Evolutionary conservation across 2,329 filamentous ascomycete genomes (phyloP), one percentile per base, ranked within the genome.

Genomic region (Claviceps sp.): DNA sequence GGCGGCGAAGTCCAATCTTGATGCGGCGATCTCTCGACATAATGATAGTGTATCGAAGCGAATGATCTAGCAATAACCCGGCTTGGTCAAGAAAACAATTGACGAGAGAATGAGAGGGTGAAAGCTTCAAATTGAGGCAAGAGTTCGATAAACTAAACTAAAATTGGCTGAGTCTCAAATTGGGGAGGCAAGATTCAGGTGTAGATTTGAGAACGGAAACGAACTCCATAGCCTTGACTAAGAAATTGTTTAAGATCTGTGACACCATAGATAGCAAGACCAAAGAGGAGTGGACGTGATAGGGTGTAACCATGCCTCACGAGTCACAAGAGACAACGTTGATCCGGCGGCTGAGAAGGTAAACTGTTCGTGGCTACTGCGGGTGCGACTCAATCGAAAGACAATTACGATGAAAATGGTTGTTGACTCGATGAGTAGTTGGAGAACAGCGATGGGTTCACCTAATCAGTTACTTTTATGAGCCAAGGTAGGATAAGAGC

Each of bases 221-320:
- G 42, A 47, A 39, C 39, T 51, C n/a, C 43, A 48, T 41, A 4
- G 47, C 24, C 19, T 26, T 44, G 22, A 11, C 24, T 13, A 17
- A 50, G 46, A 43, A 44, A 44, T 13, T 50, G 52, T 41, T 11
- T 30, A 50, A 47, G 49, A 45, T 41, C 37, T 49, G 51, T 49
- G 46, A 37, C 46, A 16, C 34, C 6, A 46, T 46, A 14, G 47
- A 42, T 49, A 37, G 52, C 41, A 43, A 26, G 30, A 11, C 30
- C 10, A 30, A 24, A 57, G 58, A 58, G 45, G 56, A 49, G 53
- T 53, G 48, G 62, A 65, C 64, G 65, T 78, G 75, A 79, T 79
- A 80, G 75, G 62, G 57, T 60, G 63, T 63, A 65, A 56, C 65
- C 71, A 75, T 78, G 65, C 78, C 73, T 70, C 26, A 30, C 26